A percentile compares a stretch with the other conserved stretches of the same genome.
phyloP scores from a whole-genome alignment of 257 asterid species.

The Scutellaria baicalensis region DNA sequence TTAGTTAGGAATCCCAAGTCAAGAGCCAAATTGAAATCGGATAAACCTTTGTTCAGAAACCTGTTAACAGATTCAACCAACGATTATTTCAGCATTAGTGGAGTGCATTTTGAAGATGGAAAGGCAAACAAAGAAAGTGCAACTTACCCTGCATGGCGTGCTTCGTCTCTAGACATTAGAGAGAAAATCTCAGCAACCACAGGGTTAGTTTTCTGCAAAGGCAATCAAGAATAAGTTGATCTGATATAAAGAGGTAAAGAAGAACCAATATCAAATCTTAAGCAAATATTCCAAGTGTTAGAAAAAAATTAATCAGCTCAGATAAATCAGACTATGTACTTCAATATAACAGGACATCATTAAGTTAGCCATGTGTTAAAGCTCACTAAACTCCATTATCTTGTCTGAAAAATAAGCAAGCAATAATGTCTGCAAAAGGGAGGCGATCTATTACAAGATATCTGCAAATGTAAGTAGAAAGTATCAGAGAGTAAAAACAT shows the following conservation, averaged over 20 bases:
- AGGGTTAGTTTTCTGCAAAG: conserved; percentile 86
- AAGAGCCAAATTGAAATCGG: conserved; percentile 89
- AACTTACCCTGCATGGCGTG: conserved; percentile 88
- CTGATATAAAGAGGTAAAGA: not conserved
- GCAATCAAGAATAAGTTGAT: not conserved
- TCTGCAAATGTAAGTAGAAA: not conserved
- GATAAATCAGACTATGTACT: too few species aligned
- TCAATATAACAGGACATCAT: not conserved
- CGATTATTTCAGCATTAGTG: not conserved
- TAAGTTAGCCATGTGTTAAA: not conserved
- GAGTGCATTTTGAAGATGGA: not conserved
- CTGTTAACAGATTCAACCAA: conserved; percentile 26
- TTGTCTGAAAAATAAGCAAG: not conserved
- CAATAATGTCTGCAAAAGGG: not conserved
- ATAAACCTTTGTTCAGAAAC: conserved; percentile 82
- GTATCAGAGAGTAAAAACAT: not conserved
- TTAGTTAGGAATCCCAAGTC: conserved; percentile 96
- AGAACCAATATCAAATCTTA: not conserved
- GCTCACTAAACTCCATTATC: not conserved
- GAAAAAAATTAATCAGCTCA: too few species aligned
- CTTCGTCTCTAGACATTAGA: conserved; percentile 94
- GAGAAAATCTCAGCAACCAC: conserved; percentile 95
- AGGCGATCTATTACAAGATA: not conserved
- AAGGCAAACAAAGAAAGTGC: not conserved
- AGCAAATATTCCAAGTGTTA: too few species aligned